phyloP scores from a whole-genome alignment of 495 filamentous ascomycete species.

The Hypoxylon subgilvum region DNA sequence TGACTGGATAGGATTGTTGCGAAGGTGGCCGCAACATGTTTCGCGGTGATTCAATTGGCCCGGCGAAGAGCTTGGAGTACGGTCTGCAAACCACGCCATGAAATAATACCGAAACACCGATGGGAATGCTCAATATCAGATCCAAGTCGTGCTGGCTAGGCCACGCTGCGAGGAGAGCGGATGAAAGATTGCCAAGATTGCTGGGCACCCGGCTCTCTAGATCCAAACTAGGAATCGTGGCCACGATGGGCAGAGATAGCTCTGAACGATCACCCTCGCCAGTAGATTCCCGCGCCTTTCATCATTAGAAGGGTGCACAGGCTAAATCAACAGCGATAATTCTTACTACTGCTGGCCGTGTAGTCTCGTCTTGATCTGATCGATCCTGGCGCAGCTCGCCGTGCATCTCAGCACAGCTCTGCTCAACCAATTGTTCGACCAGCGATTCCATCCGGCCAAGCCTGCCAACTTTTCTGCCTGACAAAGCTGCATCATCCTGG shows the following conservation, averaged over 20 bases:
- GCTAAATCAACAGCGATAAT: too few species aligned
- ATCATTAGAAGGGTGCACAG: background rate
- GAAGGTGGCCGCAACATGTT: slow-evolving; percentile 47
- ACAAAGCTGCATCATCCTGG: slow-evolving; percentile 35
- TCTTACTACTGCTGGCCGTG: background rate
- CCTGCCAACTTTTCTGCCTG: slow-evolving; percentile 30
- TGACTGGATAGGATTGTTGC: slow-evolving; percentile 49
- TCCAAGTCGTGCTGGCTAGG: slow-evolving; percentile 47
- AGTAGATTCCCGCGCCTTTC: background rate
- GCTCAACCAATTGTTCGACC: slow-evolving; percentile 37
- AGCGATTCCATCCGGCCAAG: slow-evolving; percentile 39
- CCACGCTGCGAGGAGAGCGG: slow-evolving; percentile 46
- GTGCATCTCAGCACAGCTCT: background rate
- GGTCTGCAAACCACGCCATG: slow-evolving; percentile 38
- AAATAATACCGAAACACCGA: slow-evolving; percentile 37
- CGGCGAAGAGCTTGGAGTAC: slow-evolving; percentile 24
- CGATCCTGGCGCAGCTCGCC: background rate
- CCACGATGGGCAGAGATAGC: background rate
- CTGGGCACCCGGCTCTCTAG: slow-evolving; percentile 3
- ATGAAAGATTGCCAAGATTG: slow-evolving; percentile 35
- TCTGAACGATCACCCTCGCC: background rate
- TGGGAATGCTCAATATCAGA: slow-evolving; percentile 40
- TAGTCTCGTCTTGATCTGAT: background rate
- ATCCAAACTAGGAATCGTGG: too few species aligned
- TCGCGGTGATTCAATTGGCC: slow-evolving; percentile 26